phyloP scores from a whole-genome alignment of 306 rosid species.

The Medicago ruthenica region DNA sequence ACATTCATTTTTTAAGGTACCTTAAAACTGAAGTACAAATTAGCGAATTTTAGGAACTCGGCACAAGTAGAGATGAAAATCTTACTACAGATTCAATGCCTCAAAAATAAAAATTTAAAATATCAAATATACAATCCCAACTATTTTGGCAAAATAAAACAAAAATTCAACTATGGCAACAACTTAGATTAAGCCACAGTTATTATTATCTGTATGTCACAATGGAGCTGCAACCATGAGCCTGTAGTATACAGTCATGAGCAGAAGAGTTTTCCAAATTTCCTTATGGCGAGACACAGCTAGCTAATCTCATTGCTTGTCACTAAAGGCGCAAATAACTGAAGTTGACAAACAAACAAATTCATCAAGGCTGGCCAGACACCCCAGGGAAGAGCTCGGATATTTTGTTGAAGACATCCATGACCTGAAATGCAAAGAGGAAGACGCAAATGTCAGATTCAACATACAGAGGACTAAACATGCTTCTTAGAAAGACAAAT shows the following conservation, averaged over 20 bases:
- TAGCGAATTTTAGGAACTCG: constrained; percentile 26
- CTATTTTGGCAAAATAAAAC: constrained; percentile 42
- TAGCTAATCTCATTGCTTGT: constrained; percentile 31
- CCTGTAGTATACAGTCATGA: constrained; percentile 32
- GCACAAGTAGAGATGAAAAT: constrained; percentile 27
- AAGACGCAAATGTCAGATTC: background rate
- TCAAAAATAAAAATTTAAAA: constrained; percentile 4
- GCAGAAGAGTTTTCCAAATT: constrained; percentile 27
- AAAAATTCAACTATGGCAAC: constrained; percentile 38
- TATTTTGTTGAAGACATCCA: constrained; percentile 92
- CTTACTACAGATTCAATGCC: constrained; percentile 32
- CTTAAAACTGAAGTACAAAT: background rate
- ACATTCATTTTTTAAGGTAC: background rate
- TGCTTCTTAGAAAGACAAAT: constrained; percentile 30
- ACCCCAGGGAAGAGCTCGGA: constrained; percentile 96
- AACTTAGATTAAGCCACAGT: constrained; percentile 34
- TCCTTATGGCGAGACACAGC: constrained; percentile 27
- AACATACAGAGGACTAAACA: background rate
- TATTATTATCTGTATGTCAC: constrained; percentile 40
- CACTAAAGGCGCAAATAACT: constrained; percentile 23
- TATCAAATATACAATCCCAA: constrained; percentile 45
- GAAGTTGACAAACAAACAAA: constrained; percentile 3
- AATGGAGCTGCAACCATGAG: constrained; percentile 39
- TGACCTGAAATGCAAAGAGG: constrained; percentile 60
- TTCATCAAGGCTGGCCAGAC: constrained; percentile 71